Evolutionary conservation across 2,329 filamentous ascomycete genomes (phyloP), one percentile per base, ranked within the genome.

Genomic region (Penicillium sp.): DNA sequence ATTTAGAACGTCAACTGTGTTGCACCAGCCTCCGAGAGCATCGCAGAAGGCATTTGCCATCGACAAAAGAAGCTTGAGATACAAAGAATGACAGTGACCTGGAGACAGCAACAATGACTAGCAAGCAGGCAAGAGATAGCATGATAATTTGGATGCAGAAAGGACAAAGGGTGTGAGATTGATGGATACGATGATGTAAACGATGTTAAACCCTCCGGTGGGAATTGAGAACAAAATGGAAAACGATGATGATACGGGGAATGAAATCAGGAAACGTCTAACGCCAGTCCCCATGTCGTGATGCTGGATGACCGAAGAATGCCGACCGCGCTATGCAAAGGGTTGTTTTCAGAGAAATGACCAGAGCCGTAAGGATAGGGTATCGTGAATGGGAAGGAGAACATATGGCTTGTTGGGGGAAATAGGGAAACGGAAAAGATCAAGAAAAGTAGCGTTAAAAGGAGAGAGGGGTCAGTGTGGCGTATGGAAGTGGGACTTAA

Each of bases 241-340:
- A 7, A n/a, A 38, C 15, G 34, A 22, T 39, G 38, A 53, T 43
- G 31, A 34, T 17, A n/a, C 37, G 35, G 52, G 25, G 22, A 37
- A 54, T 45, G 65, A 63, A 67, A 64, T 64, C 63, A 68, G 50
- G 43, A 62, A 67, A 73, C 43, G 58, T 61, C 60, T 45, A 67
- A 76, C 74, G 71, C 73, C 73, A 64, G 64, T 68, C 61, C 65
- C 55, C 47, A 58, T 42, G 60, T 71, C 69, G 69, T 72, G 66
- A 75, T 73, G 70, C 67, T 69, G 67, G 65, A 73, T 68, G 65
- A 70, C 60, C 65, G 66, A 67, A 71, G 57, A 63, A 71, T 72
- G 71, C 73, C 69, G 70, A 72, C 72, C 73, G 67, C 73, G 74
- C 73, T 76, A 76, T 76, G 75, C 73, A 76, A 75, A 70, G 68